Percentiles rank a stretch among this genome's conserved stretches.
Conservation (phyloP, 495 filamentous ascomycete genomes). For the Hyphodiscus hymeniophilus region DNA sequence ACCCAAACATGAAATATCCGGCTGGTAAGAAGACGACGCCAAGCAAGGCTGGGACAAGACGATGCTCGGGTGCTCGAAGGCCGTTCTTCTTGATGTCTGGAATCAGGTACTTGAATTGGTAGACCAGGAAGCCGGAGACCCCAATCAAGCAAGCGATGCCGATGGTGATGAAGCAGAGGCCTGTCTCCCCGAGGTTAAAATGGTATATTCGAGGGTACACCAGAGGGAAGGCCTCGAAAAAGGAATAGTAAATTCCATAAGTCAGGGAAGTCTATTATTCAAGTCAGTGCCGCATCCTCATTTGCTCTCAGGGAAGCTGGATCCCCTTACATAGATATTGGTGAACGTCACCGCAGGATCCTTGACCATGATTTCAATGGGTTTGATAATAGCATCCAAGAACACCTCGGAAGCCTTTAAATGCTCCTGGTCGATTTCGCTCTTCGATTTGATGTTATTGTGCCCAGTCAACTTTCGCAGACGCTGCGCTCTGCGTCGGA, state of each 20-base stretch:
- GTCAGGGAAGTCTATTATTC: conserved; percentile 38
- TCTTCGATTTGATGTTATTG: conserved; percentile 38
- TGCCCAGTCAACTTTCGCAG: conserved; percentile 37
- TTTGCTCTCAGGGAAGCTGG: not conserved
- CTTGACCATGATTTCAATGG: conserved; percentile 54
- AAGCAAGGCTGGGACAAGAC: conserved; percentile 49
- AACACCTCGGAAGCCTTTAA: conserved; percentile 37
- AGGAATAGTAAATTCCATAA: conserved; percentile 62
- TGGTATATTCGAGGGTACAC: conserved; percentile 55
- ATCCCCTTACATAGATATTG: conserved; percentile 46
- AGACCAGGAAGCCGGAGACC: conserved; percentile 41
- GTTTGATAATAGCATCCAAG: conserved; percentile 52
- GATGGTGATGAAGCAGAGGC: conserved; percentile 58
- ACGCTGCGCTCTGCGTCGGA: conserved; percentile 31
- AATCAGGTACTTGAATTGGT: conserved; percentile 43
- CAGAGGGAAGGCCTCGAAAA: conserved; percentile 67
- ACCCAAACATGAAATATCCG: conserved; percentile 57
- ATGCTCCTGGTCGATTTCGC: conserved; percentile 43
- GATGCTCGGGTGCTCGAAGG: conserved; percentile 40
- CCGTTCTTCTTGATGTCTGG: conserved; percentile 37
- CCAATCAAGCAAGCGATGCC: conserved; percentile 47
- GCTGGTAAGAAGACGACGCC: conserved; percentile 44
- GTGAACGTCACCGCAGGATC: conserved; percentile 57
- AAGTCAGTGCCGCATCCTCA: not conserved
- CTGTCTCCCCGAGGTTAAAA: conserved; percentile 53